Evolutionary conservation across 2,329 filamentous ascomycete species (phyloP), one percentile per base, ranked within the genome.

Genomic region (Pyrenophora graminea): DNA sequence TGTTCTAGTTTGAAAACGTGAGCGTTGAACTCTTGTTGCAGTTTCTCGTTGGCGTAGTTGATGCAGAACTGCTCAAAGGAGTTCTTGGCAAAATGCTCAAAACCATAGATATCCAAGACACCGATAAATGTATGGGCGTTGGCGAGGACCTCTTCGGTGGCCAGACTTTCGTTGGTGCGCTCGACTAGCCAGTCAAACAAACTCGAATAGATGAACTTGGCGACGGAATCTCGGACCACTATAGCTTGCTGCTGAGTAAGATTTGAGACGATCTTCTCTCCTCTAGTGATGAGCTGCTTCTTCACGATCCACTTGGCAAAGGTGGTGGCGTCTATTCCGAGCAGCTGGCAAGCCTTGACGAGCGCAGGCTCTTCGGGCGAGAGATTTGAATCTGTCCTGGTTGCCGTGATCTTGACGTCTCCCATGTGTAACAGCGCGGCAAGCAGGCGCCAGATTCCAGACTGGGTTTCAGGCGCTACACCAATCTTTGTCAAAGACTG

Each of bases 31-130:
- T 97, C 93, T 74, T 99, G 94, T 73, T 99, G 94, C 47, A 99
- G 80, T 77, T 99, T 99, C 77, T 99, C 94, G 75, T 99, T 99
- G 76, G 94, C 94, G 69, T 99, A 99, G 77, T 99, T 99, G 83
- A 99, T 99, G 77, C 94, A 99, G 76, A 99, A 99, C 74, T 99
- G 94, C 74, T 99, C 94, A 67, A 99, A 99, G 0, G 94, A 99
- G 79, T 99, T 99, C 81, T 97, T 97, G 56, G 94, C 93, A 69
- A 99, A 99, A 76, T 97, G 94, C 75, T 99, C 94, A 70, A 99
- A 99, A 58, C 93, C 93, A 75, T 97, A 97, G 63, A 99, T 99
- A 90, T 99, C 94, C 59, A 99, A 84, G 40, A 99, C 94, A 74
- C 94, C 94, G 66, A 99, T 99, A 75, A 99, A 99, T 2, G 90